Evolutionary conservation across 2,329 filamentous ascomycete species (phyloP).

Genomic region (Magnaporthiopsis rhizophila): DNA sequence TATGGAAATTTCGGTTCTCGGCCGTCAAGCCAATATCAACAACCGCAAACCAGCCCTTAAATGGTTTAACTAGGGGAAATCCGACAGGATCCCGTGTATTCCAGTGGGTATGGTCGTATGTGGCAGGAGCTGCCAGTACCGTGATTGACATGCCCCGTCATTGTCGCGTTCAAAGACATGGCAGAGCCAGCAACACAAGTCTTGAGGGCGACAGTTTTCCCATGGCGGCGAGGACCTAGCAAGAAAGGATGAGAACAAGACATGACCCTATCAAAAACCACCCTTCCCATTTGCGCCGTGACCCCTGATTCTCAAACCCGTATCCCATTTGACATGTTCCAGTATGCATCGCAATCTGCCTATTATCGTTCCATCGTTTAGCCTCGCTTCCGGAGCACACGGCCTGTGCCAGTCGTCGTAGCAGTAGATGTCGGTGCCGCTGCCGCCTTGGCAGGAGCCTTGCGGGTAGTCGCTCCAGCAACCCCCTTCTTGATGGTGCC

Average conservation of each 20-base stretch:
- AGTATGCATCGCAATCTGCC: background rate
- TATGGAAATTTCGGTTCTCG: too few species aligned
- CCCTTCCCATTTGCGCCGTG: background rate
- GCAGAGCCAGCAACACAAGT: too few species aligned
- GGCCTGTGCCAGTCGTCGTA: conserved; percentile 36
- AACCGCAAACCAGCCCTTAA: too few species aligned
- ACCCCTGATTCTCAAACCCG: background rate
- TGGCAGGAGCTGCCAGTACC: too few species aligned
- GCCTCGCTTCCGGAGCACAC: conserved; percentile 48
- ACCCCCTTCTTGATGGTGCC: conserved; percentile 46
- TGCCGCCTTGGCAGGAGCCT: conserved; percentile 33
- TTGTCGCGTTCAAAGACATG: too few species aligned
- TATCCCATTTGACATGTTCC: background rate
- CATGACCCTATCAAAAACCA: conserved; percentile 1
- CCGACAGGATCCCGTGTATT: too few species aligned
- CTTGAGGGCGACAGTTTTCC: too few species aligned
- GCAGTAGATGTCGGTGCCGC: conserved; percentile 27
- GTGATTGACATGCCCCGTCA: too few species aligned
- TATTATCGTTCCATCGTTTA: conserved; percentile 18
- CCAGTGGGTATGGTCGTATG: too few species aligned
- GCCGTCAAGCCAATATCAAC: too few species aligned
- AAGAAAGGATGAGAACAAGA: background rate
- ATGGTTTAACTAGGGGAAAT: too few species aligned
- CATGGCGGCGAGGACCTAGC: too few species aligned
- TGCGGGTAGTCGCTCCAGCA: conserved; percentile 40